These are phyloP conservation scores for Exophiala bonariae DNA, from an alignment of 2,329 filamentous ascomycete genomes.

Conservation along the genomic window DNA sequence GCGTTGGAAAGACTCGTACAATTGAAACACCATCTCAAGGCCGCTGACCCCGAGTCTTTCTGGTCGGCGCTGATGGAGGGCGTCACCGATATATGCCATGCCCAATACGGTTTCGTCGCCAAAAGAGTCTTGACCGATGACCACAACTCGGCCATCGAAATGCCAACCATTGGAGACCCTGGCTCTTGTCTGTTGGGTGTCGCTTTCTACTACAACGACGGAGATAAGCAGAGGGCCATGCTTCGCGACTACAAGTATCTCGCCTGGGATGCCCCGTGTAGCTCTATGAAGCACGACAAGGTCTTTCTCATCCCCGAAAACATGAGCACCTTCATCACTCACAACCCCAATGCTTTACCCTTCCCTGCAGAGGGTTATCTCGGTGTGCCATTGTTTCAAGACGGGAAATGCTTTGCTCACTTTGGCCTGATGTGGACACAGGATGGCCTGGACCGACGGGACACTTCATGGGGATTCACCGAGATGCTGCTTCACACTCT, in stretches of 20 bases:
- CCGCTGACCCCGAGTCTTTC: slow-evolving; percentile 59
- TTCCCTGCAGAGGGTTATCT: slow-evolving; percentile 67
- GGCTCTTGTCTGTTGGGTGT: slow-evolving; percentile 65
- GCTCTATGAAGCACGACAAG: slow-evolving; percentile 71
- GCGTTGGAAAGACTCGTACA: slow-evolving; percentile 60
- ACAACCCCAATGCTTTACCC: slow-evolving; percentile 62
- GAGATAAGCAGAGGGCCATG: slow-evolving; percentile 52
- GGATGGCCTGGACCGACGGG: slow-evolving; percentile 57
- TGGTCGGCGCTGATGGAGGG: slow-evolving; percentile 66
- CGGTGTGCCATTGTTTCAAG: slow-evolving; percentile 64
- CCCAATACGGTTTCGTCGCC: slow-evolving; percentile 69
- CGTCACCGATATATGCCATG: slow-evolving; percentile 61
- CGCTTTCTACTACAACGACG: slow-evolving; percentile 67
- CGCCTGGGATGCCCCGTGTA: slow-evolving; percentile 65
- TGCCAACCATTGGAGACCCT: slow-evolving; percentile 60
- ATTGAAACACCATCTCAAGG: slow-evolving; percentile 58
- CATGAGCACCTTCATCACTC: slow-evolving; percentile 57
- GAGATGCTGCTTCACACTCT: slow-evolving; percentile 69
- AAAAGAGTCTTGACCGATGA: slow-evolving; percentile 64
- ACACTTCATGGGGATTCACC: slow-evolving; percentile 64
- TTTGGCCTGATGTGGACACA: slow-evolving; percentile 72
- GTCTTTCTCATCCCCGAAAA: slow-evolving; percentile 67
- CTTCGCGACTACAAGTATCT: slow-evolving; percentile 64
- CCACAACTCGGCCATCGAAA: slow-evolving; percentile 57
- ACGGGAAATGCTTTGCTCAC: slow-evolving; percentile 67